Conservation (phyloP, 1,284 basidiomycete genomes). For the Athelia sp. region DNA sequence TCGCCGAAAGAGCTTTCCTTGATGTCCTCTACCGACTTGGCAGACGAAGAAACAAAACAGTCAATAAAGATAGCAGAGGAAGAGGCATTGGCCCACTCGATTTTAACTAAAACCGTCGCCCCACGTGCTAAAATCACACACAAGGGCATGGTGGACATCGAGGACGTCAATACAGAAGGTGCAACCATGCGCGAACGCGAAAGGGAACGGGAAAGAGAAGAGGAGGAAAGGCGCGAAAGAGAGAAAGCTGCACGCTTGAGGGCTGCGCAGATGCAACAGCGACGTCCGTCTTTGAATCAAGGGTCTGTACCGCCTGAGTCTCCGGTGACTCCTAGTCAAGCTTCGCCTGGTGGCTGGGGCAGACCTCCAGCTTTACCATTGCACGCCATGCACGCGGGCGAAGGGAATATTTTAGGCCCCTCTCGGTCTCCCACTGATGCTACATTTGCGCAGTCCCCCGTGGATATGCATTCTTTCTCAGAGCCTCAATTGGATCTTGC, state of each 20-base stretch:
- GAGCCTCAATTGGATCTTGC: slow-evolving; percentile 69
- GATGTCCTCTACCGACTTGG: slow-evolving; percentile 83
- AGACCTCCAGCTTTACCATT: slow-evolving; percentile 49
- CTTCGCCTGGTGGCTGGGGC: slow-evolving; percentile 44
- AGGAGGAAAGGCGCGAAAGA: slow-evolving; percentile 59
- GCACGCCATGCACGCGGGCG: slow-evolving; percentile 28
- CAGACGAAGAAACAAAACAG: slow-evolving; percentile 77
- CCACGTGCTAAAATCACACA: slow-evolving; percentile 86
- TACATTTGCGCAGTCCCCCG: slow-evolving; percentile 36
- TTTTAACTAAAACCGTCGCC: slow-evolving; percentile 62
- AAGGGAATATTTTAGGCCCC: slow-evolving; percentile 16
- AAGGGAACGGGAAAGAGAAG: slow-evolving; percentile 44
- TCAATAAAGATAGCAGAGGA: slow-evolving; percentile 76
- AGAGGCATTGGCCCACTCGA: slow-evolving; percentile 77
- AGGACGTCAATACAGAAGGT: slow-evolving; percentile 59
- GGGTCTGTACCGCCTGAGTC: slow-evolving; percentile 62
- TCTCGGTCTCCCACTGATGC: slow-evolving; percentile 29
- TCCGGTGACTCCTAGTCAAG: slow-evolving; percentile 36
- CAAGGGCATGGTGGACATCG: slow-evolving; percentile 85
- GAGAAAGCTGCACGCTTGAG: slow-evolving; percentile 56
- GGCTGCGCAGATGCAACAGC: slow-evolving; percentile 39
- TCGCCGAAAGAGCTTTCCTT: slow-evolving; percentile 66
- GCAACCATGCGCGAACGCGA: slow-evolving; percentile 46
- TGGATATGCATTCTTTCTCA: slow-evolving; percentile 31
- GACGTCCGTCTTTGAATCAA: slow-evolving; percentile 35